Conservation (phyloP, 1,284 basidiomycete genomes). For the Kalmanozyma brasiliensis region DNA sequence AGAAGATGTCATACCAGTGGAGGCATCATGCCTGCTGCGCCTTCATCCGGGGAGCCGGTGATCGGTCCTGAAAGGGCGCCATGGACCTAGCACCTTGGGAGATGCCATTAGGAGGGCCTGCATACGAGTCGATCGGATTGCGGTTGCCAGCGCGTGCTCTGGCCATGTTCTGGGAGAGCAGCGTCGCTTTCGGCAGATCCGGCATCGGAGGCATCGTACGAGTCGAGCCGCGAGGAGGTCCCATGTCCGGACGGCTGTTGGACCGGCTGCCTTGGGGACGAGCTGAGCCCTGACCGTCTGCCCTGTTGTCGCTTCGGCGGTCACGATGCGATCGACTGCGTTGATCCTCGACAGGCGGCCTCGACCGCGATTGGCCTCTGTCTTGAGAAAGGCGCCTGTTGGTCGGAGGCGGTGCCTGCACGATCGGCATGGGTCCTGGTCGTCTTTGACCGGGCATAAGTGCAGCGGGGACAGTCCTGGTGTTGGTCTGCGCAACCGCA, state of each 20-base stretch:
- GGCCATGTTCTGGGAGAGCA: conserved; percentile 16
- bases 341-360: conserved; percentile 2
- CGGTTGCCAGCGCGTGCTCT: conserved; percentile 8
- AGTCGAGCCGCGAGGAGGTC: conserved; percentile 7
- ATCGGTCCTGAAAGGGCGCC: conserved; percentile 5
- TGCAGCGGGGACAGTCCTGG: neutral
- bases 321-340: conserved; percentile 16
- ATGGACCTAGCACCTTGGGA: neutral
- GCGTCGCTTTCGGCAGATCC: conserved; percentile 3
- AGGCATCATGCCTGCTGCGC: conserved; percentile 11
- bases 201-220: conserved; percentile 12
- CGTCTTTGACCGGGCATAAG: conserved; percentile 3
- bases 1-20: neutral
- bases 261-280: conserved; percentile 3
- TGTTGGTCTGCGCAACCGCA: neutral
- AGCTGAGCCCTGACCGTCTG: neutral
- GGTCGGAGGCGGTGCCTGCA: neutral
- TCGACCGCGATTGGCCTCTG: neutral
- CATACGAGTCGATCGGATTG: conserved; percentile 6
- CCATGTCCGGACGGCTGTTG: conserved; percentile 9
- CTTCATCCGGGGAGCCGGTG: conserved; percentile 2
- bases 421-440: conserved; percentile 7
- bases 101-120: neutral
- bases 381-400: conserved; percentile 7
- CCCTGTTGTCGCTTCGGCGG: neutral